These are phyloP conservation scores for Hypoxylon sp. DNA, from an alignment of 2,329 filamentous ascomycete species.

Conservation along the genomic window DNA sequence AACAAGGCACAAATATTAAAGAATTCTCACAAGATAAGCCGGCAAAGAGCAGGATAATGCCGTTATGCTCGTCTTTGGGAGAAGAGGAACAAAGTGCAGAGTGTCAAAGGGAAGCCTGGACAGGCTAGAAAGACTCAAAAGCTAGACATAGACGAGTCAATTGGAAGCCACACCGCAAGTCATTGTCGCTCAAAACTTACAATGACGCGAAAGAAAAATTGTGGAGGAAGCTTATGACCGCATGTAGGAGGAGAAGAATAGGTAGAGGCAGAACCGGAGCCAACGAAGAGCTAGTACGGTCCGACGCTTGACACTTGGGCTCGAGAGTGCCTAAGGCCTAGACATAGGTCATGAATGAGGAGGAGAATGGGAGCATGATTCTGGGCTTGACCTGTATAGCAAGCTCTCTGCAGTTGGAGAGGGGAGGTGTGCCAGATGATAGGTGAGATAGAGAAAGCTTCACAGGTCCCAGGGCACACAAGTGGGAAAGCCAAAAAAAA, in stretches of 20 bases:
- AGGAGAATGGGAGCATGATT: conserved; percentile 17
- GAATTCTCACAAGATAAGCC: background rate
- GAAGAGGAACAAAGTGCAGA: conserved; percentile 9
- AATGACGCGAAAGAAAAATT: conserved; percentile 43
- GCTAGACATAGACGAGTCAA: conserved; percentile 39
- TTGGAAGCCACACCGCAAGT: conserved; percentile 32
- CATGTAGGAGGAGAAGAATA: conserved; percentile 14
- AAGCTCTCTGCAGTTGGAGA: conserved; percentile 18
- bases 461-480: conserved; percentile 20
- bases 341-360: conserved; percentile 23
- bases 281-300: conserved; percentile 12
- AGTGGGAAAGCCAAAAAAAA: conserved; percentile 19
- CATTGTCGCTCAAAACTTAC: conserved; percentile 40
- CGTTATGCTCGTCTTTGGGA: conserved; percentile 14
- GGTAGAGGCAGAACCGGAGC: conserved; percentile 29
- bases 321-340: conserved; percentile 16
- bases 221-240: conserved; percentile 24
- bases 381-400: conserved; percentile 9
- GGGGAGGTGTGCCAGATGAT: conserved; percentile 13
- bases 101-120: conserved; percentile 16
- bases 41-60: conserved; percentile 11
- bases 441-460: too few species aligned
- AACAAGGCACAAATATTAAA: conserved; percentile 19
- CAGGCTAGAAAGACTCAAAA: conserved; percentile 32
- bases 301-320: conserved; percentile 9